These are phyloP conservation scores for Closterium sp. DNA, from an alignment of 139 green algal genomes.

Conservation along the genomic window DNA sequence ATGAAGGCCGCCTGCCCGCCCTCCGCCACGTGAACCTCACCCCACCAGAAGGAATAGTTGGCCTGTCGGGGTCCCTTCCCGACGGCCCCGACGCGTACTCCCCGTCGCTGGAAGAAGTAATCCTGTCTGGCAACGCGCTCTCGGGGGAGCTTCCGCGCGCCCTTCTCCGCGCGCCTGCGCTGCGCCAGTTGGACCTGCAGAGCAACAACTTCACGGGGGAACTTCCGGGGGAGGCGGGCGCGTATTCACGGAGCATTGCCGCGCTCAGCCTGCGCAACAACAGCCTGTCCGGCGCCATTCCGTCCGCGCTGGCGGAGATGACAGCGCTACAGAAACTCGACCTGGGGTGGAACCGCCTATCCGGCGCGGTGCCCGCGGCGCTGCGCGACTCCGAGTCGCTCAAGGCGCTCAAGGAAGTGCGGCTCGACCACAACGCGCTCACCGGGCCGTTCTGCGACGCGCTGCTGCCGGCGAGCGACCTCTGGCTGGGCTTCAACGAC, in stretches of 20 bases:
- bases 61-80: neutral
- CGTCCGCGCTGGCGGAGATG: neutral
- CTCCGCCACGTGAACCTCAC: too few species aligned
- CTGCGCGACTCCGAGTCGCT: too few species aligned
- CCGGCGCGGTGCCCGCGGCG: neutral
- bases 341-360: neutral
- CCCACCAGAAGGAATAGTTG: too few species aligned
- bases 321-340: constrained; percentile 4
- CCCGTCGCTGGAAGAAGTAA: neutral
- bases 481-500: too few species aligned
- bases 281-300: constrained; percentile 16
- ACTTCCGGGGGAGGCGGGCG: neutral
- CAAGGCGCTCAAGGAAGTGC: too few species aligned
- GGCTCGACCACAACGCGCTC: neutral
- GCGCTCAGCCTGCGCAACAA: neutral
- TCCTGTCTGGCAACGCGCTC: neutral
- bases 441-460: neutral
- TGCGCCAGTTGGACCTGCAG: neutral
- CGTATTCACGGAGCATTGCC: neutral
- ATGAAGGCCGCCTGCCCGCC: too few species aligned
- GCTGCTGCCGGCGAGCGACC: neutral
- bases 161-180: constrained; percentile 1
- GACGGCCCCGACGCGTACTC: neutral
- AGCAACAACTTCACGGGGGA: constrained; percentile 18
- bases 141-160: constrained; percentile 11